Evolutionary conservation across 2,329 filamentous ascomycete genomes (phyloP), one percentile per base, ranked within the genome.

Genomic region (Fusarium protoensiforme): DNA sequence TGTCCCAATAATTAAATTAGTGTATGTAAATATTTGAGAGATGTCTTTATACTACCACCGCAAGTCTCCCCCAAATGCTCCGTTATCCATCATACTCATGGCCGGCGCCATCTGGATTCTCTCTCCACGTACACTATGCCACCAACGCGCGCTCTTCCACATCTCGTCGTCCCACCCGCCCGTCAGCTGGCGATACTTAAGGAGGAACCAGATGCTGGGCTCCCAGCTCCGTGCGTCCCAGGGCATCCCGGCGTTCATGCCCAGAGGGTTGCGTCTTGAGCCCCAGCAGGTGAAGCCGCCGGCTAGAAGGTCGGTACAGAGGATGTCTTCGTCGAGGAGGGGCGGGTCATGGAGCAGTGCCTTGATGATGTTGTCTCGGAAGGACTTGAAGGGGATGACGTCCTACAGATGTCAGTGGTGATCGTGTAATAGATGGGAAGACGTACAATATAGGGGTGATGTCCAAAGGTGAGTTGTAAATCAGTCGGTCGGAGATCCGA

Each of bases 161-260:
- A 85, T 78, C 43, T 83, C 81, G 8, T 80, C 82, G 7, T 84
- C 78, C 71, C 78, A 82, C 3, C 80, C 81, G 2, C 81, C 81
- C 7, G 81, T 73, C 7, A 84, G 67, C 63, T 72, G 69, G 58
- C 76, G 79, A 69, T 83, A 85, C 69, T 86, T 86, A 43, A 81
- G 79, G 41, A 85, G 62, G 67, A 85, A 86, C 84, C 84, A 86
- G 3, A 78, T 70, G 63, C 80, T 81, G 3, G 82, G 84, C 67
- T 86, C 84, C 84, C 84, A 86, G 65, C 83, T 84, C 14, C 84
- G 80, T 38, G 78, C 77, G 62, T 85, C 84, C 84, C 84, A 86
- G 0, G 84, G 81, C n/a, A 84, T 80, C 18, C 81, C 80, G 7
- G 82, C 80, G 16, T 75, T 71, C 77, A 82, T 81, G 29, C 78